A percentile compares a stretch with the other conserved stretches of the same genome.
These are phyloP conservation scores for Yueomyces sp. DNA, from an alignment of 1,139 yeast genomes.

Conservation along the genomic window DNA sequence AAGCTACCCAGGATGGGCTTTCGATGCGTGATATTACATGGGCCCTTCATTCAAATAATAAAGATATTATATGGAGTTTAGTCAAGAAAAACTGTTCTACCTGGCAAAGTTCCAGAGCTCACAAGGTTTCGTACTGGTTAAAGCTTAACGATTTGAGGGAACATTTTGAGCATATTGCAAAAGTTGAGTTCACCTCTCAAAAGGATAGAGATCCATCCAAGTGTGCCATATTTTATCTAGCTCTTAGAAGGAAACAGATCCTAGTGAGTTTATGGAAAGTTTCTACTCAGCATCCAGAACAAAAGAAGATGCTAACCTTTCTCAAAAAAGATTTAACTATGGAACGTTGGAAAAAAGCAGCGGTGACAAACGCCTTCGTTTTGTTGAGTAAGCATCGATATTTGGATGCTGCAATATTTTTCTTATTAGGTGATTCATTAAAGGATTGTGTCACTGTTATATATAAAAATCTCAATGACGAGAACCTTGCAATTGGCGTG, in stretches of 20 bases:
- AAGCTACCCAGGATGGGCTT: slow-evolving; percentile 34
- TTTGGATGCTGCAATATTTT: slow-evolving; percentile 80
- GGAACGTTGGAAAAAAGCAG: slow-evolving; percentile 76
- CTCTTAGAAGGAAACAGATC: slow-evolving; percentile 64
- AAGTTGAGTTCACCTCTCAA: slow-evolving; percentile 39
- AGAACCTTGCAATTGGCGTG: slow-evolving; percentile 65
- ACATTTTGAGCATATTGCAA: slow-evolving; percentile 56
- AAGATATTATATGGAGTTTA: slow-evolving; percentile 46
- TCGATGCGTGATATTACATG: slow-evolving; percentile 74
- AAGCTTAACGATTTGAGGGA: slow-evolving; percentile 36
- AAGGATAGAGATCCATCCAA: slow-evolving; percentile 56
- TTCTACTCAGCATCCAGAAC: slow-evolving; percentile 66
- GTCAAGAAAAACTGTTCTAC: slow-evolving; percentile 40
- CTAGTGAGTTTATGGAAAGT: slow-evolving; percentile 77
- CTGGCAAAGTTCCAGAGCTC: slow-evolving; percentile 49
- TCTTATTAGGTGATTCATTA: slow-evolving; percentile 64
- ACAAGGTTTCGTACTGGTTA: slow-evolving; percentile 68
- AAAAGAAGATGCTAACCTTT: slow-evolving; percentile 65
- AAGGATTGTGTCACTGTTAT: slow-evolving; percentile 68
- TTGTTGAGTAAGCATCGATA: slow-evolving; percentile 77
- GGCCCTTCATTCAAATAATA: slow-evolving; percentile 78
- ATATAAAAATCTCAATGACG: slow-evolving; percentile 51
- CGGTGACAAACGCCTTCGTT: slow-evolving; percentile 84
- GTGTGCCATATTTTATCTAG: slow-evolving; percentile 64
- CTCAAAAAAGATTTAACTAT: slow-evolving; percentile 62